Base-by-base conservation (phyloP, 805 yeast species). In the Starmerella gropengiesseri region DNA sequence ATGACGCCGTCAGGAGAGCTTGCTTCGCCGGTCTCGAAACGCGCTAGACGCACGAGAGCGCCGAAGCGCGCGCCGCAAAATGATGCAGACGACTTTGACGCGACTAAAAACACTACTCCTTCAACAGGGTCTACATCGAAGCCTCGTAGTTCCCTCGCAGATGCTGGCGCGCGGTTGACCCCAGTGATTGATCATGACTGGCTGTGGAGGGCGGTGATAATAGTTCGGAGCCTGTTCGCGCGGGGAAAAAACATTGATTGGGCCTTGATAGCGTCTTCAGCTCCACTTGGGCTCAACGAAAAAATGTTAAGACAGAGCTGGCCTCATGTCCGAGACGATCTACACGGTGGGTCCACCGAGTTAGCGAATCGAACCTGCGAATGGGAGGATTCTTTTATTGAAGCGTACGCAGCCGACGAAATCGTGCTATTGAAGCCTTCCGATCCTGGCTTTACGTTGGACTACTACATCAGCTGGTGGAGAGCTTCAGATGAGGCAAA, bases 371-470 rank as follows among this genome's bases (percentile, higher is more conserved):
- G 37, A 7, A 62, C 68, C 37, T 66, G 68, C 35, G 68, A 69
- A 11, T 87, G 91, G 78, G 89, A 82, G 53, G 67, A 66, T 17
- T 67, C 82, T 17, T 69, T 86, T 19, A 52, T 77, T 27, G 61
- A 64, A 30, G 78, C 77, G 0, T 75, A 83, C 18, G 71, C 70
- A 32, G 71, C 70, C 11, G 85, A 75, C 1, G 55, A 57, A 5
- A 31, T 65, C 21, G 51, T 51, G 3, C 35, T 42, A 3, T 68
- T 81, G 1, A 61, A 44, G 30, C 44, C 45, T 3, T 31, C 69
- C 0, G 57, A 67, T 9, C 64, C 66, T 0, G 64, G 68, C 8
- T 61, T 71, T 23, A 73, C 81, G 46, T 56, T 80, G 29, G 59
- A 61, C 2, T 65, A 66, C 26, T 68, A 82, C 55, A 63, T 81